Evolutionary conservation across 495 filamentous ascomycete genomes (phyloP), one percentile per base, ranked within the genome.

Genomic region (Chaetomium cochliodes): DNA sequence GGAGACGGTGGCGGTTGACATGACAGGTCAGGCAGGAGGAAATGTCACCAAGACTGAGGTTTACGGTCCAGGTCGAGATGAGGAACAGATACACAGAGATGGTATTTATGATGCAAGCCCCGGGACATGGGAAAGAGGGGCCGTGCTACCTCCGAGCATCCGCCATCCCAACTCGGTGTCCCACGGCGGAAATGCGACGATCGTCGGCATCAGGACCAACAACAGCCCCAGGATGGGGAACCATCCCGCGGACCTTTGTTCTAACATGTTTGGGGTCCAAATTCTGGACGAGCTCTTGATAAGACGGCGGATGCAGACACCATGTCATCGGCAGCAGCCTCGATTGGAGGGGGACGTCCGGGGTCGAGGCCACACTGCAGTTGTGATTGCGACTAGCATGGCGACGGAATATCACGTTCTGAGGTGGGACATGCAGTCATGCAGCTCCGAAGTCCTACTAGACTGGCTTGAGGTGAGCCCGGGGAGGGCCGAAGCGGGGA

Each of bases 261-360:
- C 51, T 26, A 13, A 3, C 23, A 25, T 25, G 22, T 23, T 20
- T 22, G 23, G 49, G n/a, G 2, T 23, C 20, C 1, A 23, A 12
- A 15, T 18, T 26, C 51, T 5, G 56, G 44, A 13, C 16, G 56
- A 13, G 26, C 28, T 57, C 52, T 42, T 49, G 52, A 64, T 64
- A 58, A 58, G 53, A 39, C 22, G 13, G 42, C 28, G 15, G 16
- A 52, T 64, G 62, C 62, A 58, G 62, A 39, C 30, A 50, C 28
- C 28, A 64, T 37, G 64, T 26, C 25, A 5, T 23, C 6, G 63
- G 16, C 42, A 25, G 20, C 20, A 41, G 15, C 12, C 16, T 60
- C 44, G 12, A 60, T 60, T 60, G 58, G 58, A 60, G 44, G 44
- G 28, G 2, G n/a, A 1, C 5, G 26, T 25, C 56, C 47, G 56